Conservation (phyloP, 1,284 basidiomycete genomes). For the Fomitopsis palustris region DNA sequence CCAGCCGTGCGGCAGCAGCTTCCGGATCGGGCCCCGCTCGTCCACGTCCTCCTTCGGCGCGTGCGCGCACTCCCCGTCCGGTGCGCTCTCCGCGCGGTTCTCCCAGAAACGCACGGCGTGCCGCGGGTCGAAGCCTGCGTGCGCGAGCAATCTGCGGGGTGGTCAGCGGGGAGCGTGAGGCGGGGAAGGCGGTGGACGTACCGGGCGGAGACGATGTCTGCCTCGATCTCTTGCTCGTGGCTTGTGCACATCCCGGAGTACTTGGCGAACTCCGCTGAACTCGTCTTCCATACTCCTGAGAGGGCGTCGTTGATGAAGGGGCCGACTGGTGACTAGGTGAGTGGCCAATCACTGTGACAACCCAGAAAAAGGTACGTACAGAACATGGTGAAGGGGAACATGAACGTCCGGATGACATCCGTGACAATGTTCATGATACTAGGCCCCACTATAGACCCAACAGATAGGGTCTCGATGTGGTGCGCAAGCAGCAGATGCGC, state of each 20-base stretch:
- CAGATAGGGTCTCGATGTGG: constrained; percentile 85
- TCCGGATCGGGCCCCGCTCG: neutral
- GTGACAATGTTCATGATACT: constrained; percentile 72
- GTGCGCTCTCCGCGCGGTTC: constrained; percentile 32
- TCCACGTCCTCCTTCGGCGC: constrained; percentile 15
- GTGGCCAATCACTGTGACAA: neutral
- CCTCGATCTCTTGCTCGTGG: constrained; percentile 80
- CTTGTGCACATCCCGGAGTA: constrained; percentile 71
- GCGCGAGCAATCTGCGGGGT: constrained; percentile 65
- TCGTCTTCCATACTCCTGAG: constrained; percentile 72
- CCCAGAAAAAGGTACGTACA: constrained; percentile 25
- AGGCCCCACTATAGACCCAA: constrained; percentile 77
- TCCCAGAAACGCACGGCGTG: constrained; percentile 76
- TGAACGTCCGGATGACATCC: constrained; percentile 72
- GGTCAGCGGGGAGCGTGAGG: neutral
- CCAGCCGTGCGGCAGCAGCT: constrained; percentile 20
- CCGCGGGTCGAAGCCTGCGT: constrained; percentile 83
- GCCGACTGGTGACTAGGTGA: constrained; percentile 42
- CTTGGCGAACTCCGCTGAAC: constrained; percentile 70
- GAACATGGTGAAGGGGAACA: constrained; percentile 88
- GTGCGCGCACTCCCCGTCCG: constrained; percentile 38
- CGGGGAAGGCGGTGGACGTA: constrained; percentile 27
- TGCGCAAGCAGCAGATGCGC: constrained; percentile 84
- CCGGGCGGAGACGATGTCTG: constrained; percentile 82
- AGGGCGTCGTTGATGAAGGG: constrained; percentile 91